phyloP scores from a whole-genome alignment of 495 filamentous ascomycete genomes.

The Penicillium odoratum region DNA sequence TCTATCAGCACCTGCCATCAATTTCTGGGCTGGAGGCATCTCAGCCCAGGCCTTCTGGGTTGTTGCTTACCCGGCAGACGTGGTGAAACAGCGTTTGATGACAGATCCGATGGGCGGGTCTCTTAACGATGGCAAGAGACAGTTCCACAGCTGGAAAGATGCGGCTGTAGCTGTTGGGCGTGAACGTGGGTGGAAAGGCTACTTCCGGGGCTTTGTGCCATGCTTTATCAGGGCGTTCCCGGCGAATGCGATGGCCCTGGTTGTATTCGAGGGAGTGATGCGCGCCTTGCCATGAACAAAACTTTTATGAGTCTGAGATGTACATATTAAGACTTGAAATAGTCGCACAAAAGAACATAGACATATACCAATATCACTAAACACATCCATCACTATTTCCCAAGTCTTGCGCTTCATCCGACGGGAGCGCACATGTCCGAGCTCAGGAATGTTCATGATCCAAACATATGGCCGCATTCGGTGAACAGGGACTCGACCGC shows the following conservation, averaged over 20 bases:
- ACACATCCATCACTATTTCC: neutral
- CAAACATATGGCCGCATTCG: conserved; percentile 18
- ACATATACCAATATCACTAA: neutral
- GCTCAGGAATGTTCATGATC: conserved; percentile 21
- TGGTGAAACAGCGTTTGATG: conserved; percentile 98
- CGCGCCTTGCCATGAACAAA: conserved; percentile 59
- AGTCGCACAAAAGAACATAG: neutral
- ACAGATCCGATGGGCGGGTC: conserved; percentile 79
- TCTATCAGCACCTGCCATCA: conserved; percentile 77
- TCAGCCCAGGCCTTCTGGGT: conserved; percentile 94
- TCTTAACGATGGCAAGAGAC: conserved; percentile 64
- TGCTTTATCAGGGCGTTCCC: conserved; percentile 95
- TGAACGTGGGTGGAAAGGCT: conserved; percentile 74
- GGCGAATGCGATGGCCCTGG: conserved; percentile 90
- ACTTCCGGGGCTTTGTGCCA: conserved; percentile 91
- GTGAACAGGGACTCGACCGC: conserved; percentile 12
- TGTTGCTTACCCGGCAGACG: conserved; percentile 86
- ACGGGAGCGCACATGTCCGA: neutral
- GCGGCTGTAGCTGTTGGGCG: conserved; percentile 74
- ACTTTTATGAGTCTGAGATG: neutral
- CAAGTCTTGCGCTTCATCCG: neutral
- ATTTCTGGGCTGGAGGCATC: conserved; percentile 96
- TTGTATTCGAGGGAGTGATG: conserved; percentile 94
- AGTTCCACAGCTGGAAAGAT: conserved; percentile 75
- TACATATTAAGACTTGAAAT: conserved; percentile 2